These are phyloP conservation scores for Balamuthia mandrillaris DNA, from an alignment of 208 protist species.

Conservation along the genomic window DNA sequence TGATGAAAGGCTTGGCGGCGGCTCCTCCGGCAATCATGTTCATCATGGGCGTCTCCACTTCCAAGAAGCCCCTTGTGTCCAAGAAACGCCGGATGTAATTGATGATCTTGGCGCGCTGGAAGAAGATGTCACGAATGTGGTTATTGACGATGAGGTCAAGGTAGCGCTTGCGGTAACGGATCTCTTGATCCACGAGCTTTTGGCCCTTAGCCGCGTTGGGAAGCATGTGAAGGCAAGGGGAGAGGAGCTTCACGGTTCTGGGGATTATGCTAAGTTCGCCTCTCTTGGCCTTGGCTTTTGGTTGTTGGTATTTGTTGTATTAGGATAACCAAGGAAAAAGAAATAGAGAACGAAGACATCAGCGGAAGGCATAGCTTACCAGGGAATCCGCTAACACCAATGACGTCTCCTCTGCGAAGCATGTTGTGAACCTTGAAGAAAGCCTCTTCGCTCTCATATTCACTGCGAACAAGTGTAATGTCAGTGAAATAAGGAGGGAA, in stretches of 20 bases:
- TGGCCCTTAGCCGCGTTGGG: constrained; percentile 77
- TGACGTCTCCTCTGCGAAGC: constrained; percentile 87
- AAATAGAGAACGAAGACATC: no score
- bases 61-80: constrained; percentile 84
- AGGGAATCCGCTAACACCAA: constrained; percentile 87
- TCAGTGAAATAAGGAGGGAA: background rate
- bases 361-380: no score
- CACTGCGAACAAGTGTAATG: constrained; percentile 36
- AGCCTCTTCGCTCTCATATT: background rate
- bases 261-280: constrained; percentile 83
- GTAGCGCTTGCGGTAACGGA: constrained; percentile 91
- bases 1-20: constrained; percentile 96
- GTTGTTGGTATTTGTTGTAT: no score
- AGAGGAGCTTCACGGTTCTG: no score
- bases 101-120: constrained; percentile 83
- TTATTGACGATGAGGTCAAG: constrained; percentile 98
- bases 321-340: no score
- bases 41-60: constrained; percentile 94
- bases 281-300: no score
- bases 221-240: constrained; percentile 97
- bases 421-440: background rate
- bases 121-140: constrained; percentile 85
- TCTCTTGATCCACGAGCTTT: constrained; percentile 68
- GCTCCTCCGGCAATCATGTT: constrained; percentile 95
- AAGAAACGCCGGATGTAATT: constrained; percentile 91